These are phyloP conservation scores for Penicillium sp. DNA, from an alignment of 2,329 filamentous ascomycete species.

Conservation along the genomic window DNA sequence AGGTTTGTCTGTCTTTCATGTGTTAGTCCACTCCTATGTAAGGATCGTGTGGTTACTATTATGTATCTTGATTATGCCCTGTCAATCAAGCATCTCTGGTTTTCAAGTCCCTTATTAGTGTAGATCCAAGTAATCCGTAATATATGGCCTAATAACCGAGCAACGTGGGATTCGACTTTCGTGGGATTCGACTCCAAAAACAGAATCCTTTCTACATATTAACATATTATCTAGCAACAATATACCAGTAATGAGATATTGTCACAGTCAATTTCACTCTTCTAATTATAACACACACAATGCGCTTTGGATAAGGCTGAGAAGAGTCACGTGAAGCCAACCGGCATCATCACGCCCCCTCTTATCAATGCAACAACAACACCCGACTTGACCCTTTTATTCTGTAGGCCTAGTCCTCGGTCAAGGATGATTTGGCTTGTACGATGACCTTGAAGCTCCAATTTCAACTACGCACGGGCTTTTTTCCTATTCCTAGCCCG, in stretches of 20 bases:
- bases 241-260: not conserved
- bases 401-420: conserved; percentile 19
- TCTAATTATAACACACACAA: not conserved
- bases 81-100: not conserved
- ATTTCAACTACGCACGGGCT: conserved; percentile 22
- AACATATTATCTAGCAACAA: not conserved
- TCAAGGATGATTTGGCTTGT: conserved; percentile 25
- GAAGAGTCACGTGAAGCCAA: conserved; percentile 18
- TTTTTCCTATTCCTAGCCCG: conserved; percentile 22
- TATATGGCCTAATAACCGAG: not conserved
- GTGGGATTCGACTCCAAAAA: too few relatives aligned
- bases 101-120: not conserved
- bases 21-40: not conserved
- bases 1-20: not conserved
- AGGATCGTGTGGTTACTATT: not conserved
- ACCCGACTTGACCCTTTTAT: conserved; percentile 13
- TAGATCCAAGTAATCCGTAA: not conserved
- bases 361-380: conserved; percentile 27
- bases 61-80: not conserved
- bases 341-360: conserved; percentile 19
- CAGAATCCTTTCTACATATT: not conserved
- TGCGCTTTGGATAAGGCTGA: conserved; percentile 17
- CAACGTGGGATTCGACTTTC: too few relatives aligned
- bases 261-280: not conserved
- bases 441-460: conserved; percentile 30